Base-by-base conservation (phyloP, 176 grass and related monocot genomes). In the Tillandsia fasciculata region DNA sequence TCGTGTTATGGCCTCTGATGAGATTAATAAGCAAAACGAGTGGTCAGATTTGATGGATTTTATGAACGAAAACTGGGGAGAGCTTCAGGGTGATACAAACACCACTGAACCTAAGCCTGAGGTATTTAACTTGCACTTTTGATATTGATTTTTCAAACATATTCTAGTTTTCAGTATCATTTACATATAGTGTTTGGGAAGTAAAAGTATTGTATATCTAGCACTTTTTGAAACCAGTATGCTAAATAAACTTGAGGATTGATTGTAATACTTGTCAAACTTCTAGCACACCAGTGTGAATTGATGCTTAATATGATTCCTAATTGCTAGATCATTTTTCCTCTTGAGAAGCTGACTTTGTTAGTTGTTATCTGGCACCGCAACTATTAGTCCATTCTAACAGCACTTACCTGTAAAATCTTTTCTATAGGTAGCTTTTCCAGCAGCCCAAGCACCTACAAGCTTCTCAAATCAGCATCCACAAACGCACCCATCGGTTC, bases 1-100 rank as follows among this genome's bases (percentile, higher is more conserved):
- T 66, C 72, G 64, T 69, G 48, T 85, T 69, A 76, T 15, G 26
- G 69, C 42, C 64, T 64, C 82, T 53, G 82, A 82, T 69, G 82
- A 89, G 52, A 73, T 89, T 28, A 73, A 64, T 49, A 85, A 85
- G 68, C 78, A 82, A 72, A 78, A 54, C 49, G 86, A 88, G 82
- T 88, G 82, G 86, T 48, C 65, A 67, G 33, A 49, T 67, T 82
- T 82, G 82, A 85, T 72, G 8, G 75, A 81, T 49, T 76, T 89
- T 18, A 82, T 89, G 71, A 81, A 68, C 65, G 75, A 71, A 49
- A 78, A 82, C 52, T 89, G 74, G 78, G 75, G 72, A 64, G 82
- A 85, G 2, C 52, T 75, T 47, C 67, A 52, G 74, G 86, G 82
- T 64, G 79, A 72, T 49, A 18, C 53, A 63, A 57, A 57, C 59